These are phyloP conservation scores for Chaetomium olivaceum DNA, from an alignment of 2,329 filamentous ascomycete species.

Conservation along the genomic window DNA sequence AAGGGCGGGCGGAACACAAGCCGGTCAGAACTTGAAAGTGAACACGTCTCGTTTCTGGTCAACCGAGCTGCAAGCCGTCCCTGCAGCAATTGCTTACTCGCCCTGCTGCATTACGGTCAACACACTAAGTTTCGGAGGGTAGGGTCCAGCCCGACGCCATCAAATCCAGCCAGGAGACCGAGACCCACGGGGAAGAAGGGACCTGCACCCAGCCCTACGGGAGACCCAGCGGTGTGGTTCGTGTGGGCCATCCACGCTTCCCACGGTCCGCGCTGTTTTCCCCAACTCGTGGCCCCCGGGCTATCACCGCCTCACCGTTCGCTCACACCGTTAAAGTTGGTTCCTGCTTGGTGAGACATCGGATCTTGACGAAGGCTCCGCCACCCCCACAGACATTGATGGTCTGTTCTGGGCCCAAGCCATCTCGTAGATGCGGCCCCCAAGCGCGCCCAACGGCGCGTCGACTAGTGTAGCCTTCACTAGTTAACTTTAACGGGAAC, in stretches of 20 bases:
- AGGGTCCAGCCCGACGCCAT: background rate
- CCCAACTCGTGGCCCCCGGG: background rate
- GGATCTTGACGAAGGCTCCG: constrained; percentile 12
- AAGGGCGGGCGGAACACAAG: background rate
- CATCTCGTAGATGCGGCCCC: background rate
- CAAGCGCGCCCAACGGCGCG: background rate
- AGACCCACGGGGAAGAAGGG: background rate
- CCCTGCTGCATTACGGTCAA: background rate
- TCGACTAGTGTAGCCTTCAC: background rate
- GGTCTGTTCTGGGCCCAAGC: background rate
- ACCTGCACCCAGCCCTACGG: constrained; percentile 5
- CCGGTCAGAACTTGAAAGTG: background rate
- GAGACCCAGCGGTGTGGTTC: constrained; percentile 4
- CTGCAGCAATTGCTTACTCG: background rate
- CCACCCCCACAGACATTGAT: constrained; percentile 24
- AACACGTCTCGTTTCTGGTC: constrained; percentile 1
- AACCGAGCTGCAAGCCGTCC: background rate
- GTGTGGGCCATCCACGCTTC: constrained; percentile 4
- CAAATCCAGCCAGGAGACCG: background rate
- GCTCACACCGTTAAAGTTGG: constrained; percentile 4
- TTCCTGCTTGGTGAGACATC: constrained; percentile 4
- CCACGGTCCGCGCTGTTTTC: background rate
- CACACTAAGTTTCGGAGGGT: background rate
- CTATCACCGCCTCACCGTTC: constrained; percentile 5
- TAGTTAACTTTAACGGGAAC: background rate